phyloP scores from a whole-genome alignment of 495 filamentous ascomycete species.

The Talaromyces proteolyticus region DNA sequence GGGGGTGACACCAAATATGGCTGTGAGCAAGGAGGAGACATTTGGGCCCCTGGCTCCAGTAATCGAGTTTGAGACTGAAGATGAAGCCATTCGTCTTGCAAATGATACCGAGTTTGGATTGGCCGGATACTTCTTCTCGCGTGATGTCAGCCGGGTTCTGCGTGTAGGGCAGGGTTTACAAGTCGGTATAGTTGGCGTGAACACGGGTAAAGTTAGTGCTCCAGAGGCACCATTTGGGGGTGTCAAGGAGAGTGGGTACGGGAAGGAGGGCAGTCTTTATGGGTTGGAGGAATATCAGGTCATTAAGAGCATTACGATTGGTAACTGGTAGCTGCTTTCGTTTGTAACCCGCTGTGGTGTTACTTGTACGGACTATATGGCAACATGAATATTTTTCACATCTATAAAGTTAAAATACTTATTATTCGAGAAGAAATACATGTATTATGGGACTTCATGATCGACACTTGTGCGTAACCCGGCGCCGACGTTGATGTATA shows the following conservation, averaged over 20 bases:
- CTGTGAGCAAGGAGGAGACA: constrained; percentile 60
- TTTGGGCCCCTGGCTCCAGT: constrained; percentile 65
- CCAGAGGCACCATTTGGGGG: constrained; percentile 71
- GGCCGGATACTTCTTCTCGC: constrained; percentile 67
- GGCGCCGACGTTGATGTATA: too few species aligned
- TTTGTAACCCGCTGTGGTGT: too few species aligned
- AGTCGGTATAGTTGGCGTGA: constrained; percentile 70
- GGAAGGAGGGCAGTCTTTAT: constrained; percentile 70
- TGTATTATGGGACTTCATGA: too few species aligned
- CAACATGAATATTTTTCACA: too few species aligned
- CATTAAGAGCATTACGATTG: constrained; percentile 62
- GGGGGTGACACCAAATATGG: constrained; percentile 47
- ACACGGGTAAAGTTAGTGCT: constrained; percentile 60
- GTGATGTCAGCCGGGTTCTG: constrained; percentile 67
- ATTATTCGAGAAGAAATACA: too few species aligned
- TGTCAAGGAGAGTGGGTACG: constrained; percentile 70
- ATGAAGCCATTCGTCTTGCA: constrained; percentile 55
- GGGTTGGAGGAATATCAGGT: constrained; percentile 65
- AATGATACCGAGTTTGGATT: constrained; percentile 66
- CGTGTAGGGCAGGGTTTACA: constrained; percentile 66
- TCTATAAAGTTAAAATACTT: too few species aligned
- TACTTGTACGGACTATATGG: too few species aligned
- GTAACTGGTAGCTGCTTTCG: background rate
- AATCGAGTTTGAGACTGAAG: constrained; percentile 64
- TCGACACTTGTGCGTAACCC: too few species aligned